Evolutionary conservation across 345 rosid species (phyloP), one percentile per base, ranked within the genome.

Genomic region (Lepidium sativum): DNA sequence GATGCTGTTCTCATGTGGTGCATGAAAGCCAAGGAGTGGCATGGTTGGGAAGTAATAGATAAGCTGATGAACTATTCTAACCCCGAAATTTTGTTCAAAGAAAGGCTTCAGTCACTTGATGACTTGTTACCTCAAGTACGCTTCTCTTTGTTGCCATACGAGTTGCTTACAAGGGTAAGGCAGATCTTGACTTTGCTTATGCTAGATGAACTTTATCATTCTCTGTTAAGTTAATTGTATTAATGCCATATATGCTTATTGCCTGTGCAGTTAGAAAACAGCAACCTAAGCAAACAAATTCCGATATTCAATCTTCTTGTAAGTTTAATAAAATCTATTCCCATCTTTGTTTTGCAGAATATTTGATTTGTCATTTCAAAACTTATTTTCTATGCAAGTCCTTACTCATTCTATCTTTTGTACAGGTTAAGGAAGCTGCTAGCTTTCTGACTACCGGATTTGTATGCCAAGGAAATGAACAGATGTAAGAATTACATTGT

Each of bases 1-100:
- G 77, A 83, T 82, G 92, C 95, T 74, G 86, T 91, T 67, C 69
- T 94, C 63, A 85, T 84, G 94, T 94, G 99, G 97, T 75, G 83
- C 86, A 78, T 82, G 78, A 78, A 86, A 69, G 82, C 91, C 62
- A 78, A 78, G 75, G 87, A 80, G 57, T 73, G 68, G 16, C 77
- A 49, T 60, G 81, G 88, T 61, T 91, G 97, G 96, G 91, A 88
- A 75, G 77, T 42, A 48, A 77, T 88, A 67, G 86, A 84, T 56
- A 86, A 81, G 70, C 80, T 82, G 34, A 39, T 83, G 60, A 68
- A 25, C 63, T 48, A 53, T 71, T 72, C 75, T 61, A 65, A 72
- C 17, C 77, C 78, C 34, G 88, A 80, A 47, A 59, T 40, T 50
- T 71, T 81, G 78, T 86, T 83, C 50, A 53, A 76, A 68, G 96